phyloP scores from a whole-genome alignment of 2,329 filamentous ascomycete genomes.

The Hymenotorrendiella dingleyae region DNA sequence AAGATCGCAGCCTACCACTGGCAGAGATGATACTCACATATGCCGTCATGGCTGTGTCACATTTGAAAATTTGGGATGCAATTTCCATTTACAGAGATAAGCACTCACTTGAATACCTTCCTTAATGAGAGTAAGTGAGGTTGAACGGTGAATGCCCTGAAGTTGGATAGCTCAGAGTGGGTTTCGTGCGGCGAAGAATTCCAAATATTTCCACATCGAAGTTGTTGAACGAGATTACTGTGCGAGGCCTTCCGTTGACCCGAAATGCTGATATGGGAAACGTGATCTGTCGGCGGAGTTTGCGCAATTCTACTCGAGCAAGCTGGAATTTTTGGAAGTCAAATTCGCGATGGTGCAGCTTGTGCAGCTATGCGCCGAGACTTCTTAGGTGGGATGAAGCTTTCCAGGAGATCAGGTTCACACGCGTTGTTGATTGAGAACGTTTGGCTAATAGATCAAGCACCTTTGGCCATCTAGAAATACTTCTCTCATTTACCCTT shows the following conservation, averaged over 20 bases:
- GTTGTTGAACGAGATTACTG: too few relatives aligned
- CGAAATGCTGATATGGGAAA: neutral
- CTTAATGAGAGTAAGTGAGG: neutral
- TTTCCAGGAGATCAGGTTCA: constrained; percentile 1
- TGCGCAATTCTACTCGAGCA: too few relatives aligned
- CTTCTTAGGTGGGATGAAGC: neutral
- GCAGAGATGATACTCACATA: neutral
- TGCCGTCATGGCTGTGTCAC: neutral
- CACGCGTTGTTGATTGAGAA: constrained; percentile 1
- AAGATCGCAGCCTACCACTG: constrained; percentile 1
- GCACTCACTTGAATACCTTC: neutral
- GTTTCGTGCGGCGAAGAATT: neutral
- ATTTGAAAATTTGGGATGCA: neutral
- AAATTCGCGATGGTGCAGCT: neutral
- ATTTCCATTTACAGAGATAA: constrained; percentile 5
- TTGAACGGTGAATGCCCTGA: neutral
- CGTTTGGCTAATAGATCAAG: constrained; percentile 3
- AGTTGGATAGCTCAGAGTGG: neutral
- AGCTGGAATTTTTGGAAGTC: too few relatives aligned
- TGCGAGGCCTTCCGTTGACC: neutral
- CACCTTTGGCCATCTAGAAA: constrained; percentile 3
- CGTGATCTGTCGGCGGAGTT: too few relatives aligned
- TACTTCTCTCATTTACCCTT: neutral
- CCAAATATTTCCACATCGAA: too few relatives aligned
- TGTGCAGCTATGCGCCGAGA: constrained; percentile 2